A percentile compares a stretch with the other conserved stretches of the same genome.
These are phyloP conservation scores for Thelonectria rubi DNA, from an alignment of 2,329 filamentous ascomycete species.

Conservation along the genomic window DNA sequence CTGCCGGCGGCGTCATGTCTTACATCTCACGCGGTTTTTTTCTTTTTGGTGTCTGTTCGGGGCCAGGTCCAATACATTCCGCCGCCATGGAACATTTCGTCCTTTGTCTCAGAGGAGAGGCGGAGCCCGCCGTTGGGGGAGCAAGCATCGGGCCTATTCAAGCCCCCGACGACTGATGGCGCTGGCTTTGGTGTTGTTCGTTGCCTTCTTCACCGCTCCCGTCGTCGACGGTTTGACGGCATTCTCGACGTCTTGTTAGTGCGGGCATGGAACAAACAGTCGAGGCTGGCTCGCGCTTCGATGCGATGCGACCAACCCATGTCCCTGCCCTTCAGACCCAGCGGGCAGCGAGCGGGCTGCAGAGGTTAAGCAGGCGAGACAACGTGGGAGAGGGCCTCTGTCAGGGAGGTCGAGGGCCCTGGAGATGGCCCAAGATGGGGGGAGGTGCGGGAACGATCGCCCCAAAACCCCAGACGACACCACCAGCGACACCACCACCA, in stretches of 20 bases:
- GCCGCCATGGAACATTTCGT: too few species aligned
- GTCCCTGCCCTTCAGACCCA: conserved; percentile 22
- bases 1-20: conserved; percentile 1
- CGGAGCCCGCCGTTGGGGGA: conserved; percentile 1
- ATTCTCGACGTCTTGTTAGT: conserved; percentile 2
- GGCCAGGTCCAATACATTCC: too few species aligned
- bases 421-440: conserved; percentile 8
- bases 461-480: conserved; percentile 44
- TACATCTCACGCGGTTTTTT: conserved; percentile 26
- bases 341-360: conserved; percentile 5
- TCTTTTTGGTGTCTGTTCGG: too few species aligned
- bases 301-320: conserved; percentile 21
- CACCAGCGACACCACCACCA: conserved; percentile 30
- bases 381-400: not conserved
- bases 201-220: conserved; percentile 4
- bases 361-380: not conserved
- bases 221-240: not conserved
- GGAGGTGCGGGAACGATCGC: conserved; percentile 49
- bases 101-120: too few species aligned
- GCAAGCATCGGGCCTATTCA: not conserved
- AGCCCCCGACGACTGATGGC: not conserved
- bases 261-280: too few species aligned
- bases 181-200: not conserved
- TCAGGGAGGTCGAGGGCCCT: conserved; percentile 4
- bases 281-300: conserved; percentile 11